Conservation (phyloP, 2,329 filamentous ascomycete genomes). For the Tolypocladium guangdongense region DNA sequence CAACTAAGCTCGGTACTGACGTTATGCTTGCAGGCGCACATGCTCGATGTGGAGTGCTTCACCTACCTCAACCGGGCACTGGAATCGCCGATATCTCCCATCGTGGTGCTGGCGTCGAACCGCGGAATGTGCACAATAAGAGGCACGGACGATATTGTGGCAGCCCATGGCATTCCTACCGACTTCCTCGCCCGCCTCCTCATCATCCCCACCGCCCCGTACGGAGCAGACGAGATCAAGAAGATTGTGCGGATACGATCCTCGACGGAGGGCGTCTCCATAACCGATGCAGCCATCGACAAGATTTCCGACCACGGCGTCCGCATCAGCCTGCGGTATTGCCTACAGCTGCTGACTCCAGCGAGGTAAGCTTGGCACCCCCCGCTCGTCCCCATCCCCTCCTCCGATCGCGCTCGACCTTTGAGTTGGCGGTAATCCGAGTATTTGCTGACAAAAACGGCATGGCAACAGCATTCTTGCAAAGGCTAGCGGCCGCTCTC, state of each 20-base stretch:
- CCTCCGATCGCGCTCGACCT: not conserved
- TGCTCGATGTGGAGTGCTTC: constrained; percentile 99
- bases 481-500: constrained; percentile 65
- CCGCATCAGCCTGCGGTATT: constrained; percentile 83
- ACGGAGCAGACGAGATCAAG: constrained; percentile 81
- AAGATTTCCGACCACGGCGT: constrained; percentile 81
- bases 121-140: constrained; percentile 88
- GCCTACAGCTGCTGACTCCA: constrained; percentile 80
- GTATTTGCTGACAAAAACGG: constrained; percentile 17
- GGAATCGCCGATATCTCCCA: constrained; percentile 87
- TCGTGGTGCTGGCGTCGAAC: constrained; percentile 96
- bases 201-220: constrained; percentile 90
- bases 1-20: constrained; percentile 1
- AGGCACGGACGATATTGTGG: constrained; percentile 70
- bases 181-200: constrained; percentile 90
- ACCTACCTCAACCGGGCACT: constrained; percentile 98
- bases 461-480: constrained; percentile 60
- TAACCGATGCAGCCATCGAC: constrained; percentile 74
- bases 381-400: not conserved
- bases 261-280: constrained; percentile 66
- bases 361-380: constrained; percentile 45
- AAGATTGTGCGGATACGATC: constrained; percentile 80
- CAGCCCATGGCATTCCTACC: constrained; percentile 86
- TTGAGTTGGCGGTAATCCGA: not conserved
- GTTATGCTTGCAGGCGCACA: constrained; percentile 62